Base-by-base conservation (phyloP, 345 rosid species). In the Euphorbia peplus region DNA sequence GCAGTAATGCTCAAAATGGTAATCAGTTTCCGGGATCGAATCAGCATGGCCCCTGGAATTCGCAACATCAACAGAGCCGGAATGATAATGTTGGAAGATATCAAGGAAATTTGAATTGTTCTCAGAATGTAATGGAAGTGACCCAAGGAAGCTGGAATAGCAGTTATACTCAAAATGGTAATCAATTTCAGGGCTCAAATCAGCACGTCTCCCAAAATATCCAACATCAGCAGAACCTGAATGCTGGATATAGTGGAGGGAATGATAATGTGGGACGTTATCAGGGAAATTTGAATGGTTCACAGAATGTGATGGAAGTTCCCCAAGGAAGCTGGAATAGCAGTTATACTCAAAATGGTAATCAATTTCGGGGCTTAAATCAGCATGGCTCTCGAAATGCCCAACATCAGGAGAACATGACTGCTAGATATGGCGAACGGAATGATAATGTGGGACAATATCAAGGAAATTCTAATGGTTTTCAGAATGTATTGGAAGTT, bases 261-360 rank as follows among this genome's bases (percentile, higher is more conserved):
- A 77, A 48, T 69, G 61, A 12, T 7, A 73, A 57, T 32, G 56
- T 8, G 48, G 76, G 61, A 54, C 72, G 72, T 21, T 64, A 71
- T 55, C 62, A 41, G 67, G 30, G 26, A 14, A 57, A 75, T 63
- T 37, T 5, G 0, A 21, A 56, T 28, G 19, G 46, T 28, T 0
- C 13, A 57, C 74, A 72, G 30, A 68, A 65, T 32, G 6, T 30
- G 0, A 22, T 10, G 0, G 55, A 22, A 19, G 52, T 41, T 30
- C 66, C 73, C 69, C 80, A 42, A 12, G 48, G 71, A 70, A 64
- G 64, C 66, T 58, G 65, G 35, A 54, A 60, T 56, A 67, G 44
- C 42, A 70, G 60, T 55, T 28, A 58, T n/a, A 16, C 39, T 37
- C 79, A 75, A 15, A 68, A 80, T 32, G 10, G 0, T 51, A 67